phyloP scores from a whole-genome alignment of 176 grass and related monocot genomes.

The Aegilops longissima region DNA sequence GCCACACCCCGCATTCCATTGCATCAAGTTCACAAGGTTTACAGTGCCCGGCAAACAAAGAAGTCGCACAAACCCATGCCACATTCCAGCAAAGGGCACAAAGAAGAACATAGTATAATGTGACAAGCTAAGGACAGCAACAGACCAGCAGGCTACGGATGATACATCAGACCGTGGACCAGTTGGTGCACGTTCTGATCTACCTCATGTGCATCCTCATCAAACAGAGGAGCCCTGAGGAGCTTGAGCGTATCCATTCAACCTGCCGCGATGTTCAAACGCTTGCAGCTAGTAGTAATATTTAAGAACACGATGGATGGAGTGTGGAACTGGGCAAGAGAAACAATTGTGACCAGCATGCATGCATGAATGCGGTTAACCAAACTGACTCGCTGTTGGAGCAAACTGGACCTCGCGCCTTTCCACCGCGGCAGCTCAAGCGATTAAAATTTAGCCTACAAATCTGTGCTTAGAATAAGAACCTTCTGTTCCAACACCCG shows the following conservation, averaged over 20 bases:
- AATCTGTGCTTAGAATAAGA: slow-evolving; percentile 18
- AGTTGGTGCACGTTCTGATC: not conserved
- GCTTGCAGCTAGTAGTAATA: not conserved
- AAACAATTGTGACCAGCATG: not conserved
- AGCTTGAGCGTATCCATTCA: not conserved
- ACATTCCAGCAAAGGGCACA: no score
- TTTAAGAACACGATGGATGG: slow-evolving; percentile 10
- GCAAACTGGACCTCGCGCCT: slow-evolving; percentile 23
- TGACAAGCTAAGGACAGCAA: no score
- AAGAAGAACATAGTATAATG: no score
- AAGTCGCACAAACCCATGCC: no score
- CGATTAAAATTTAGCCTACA: slow-evolving; percentile 39
- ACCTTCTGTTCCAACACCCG: slow-evolving; percentile 10
- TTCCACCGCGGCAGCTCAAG: slow-evolving; percentile 33
- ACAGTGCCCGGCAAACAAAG: no score
- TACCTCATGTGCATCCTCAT: not conserved
- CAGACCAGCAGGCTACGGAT: no score
- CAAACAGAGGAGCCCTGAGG: not conserved
- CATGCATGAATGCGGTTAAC: not conserved
- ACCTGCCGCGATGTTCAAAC: not conserved
- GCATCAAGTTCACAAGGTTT: no score
- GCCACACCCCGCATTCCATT: no score
- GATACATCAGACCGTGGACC: not conserved
- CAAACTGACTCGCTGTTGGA: slow-evolving; percentile 23
- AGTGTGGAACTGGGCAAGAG: slow-evolving; percentile 5